These are phyloP conservation scores for Orychophragmus violaceus DNA, from an alignment of 345 rosid species.

Conservation along the genomic window DNA sequence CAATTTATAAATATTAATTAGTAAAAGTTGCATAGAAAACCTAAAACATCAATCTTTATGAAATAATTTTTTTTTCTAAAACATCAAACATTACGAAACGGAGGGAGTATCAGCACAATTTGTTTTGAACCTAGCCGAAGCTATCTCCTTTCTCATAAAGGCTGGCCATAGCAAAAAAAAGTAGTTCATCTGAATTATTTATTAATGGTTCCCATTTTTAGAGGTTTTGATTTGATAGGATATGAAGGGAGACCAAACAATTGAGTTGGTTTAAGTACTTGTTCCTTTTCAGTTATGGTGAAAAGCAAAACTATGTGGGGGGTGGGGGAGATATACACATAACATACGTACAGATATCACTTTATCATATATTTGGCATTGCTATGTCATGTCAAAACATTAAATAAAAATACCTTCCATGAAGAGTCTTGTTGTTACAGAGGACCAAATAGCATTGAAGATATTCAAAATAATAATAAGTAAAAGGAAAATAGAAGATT, in stretches of 20 bases:
- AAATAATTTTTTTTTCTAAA: too few species aligned
- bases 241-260: constrained; percentile 25
- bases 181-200: too few species aligned
- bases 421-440: constrained; percentile 25
- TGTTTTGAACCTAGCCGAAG: too few species aligned
- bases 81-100: too few species aligned
- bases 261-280: constrained; percentile 17
- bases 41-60: too few species aligned
- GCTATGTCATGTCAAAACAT: constrained; percentile 31
- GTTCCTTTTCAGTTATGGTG: constrained; percentile 16
- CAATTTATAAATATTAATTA: too few species aligned
- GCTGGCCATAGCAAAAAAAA: too few species aligned
- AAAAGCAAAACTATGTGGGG: constrained; percentile 19
- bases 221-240: constrained; percentile 26
- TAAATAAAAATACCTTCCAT: constrained; percentile 29
- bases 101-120: too few species aligned
- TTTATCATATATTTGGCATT: constrained; percentile 24
- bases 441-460: constrained; percentile 28
- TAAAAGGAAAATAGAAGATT: not conserved
- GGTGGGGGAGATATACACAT: constrained; percentile 11
- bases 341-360: constrained; percentile 17
- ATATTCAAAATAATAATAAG: not conserved
- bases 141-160: too few species aligned
- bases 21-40: too few species aligned
- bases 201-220: not conserved